Evolutionary conservation across 1,139 yeast genomes (phyloP).

Genomic region (Ashbya aceris): DNA sequence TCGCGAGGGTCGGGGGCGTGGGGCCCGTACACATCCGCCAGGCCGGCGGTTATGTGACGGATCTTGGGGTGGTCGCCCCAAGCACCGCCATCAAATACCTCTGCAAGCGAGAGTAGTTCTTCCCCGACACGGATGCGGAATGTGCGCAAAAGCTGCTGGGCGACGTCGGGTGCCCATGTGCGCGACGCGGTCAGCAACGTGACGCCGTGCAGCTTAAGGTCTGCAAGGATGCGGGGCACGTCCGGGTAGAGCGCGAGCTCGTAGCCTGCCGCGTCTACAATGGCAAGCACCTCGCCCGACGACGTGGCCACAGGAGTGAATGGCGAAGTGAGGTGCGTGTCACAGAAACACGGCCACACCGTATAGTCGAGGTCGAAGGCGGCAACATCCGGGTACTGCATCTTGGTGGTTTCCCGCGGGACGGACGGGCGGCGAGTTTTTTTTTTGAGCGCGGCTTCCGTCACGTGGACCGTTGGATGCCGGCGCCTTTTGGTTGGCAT

Average conservation of each 20-base stretch:
- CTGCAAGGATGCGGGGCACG: slow-evolving; percentile 43
- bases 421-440: no score
- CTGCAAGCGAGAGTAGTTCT: slow-evolving; percentile 23
- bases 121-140: slow-evolving; percentile 33
- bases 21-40: slow-evolving; percentile 38
- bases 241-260: slow-evolving; percentile 41
- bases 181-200: slow-evolving; percentile 49
- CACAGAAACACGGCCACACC: slow-evolving; percentile 47
- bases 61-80: slow-evolving; percentile 56
- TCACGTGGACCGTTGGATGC: no score
- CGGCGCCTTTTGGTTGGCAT: no score
- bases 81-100: slow-evolving; percentile 39
- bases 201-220: slow-evolving; percentile 36
- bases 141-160: slow-evolving; percentile 39
- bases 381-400: slow-evolving; percentile 43
- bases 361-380: slow-evolving; percentile 60
- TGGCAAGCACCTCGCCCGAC: slow-evolving; percentile 25
- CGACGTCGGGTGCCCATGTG: slow-evolving; percentile 51
- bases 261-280: slow-evolving; percentile 40
- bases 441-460: no score
- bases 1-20: slow-evolving; percentile 10
- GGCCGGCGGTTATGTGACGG: slow-evolving; percentile 36
- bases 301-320: slow-evolving; percentile 24
- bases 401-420: no score
- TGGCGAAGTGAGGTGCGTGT: slow-evolving; percentile 47